Base-by-base conservation (phyloP, 352 stramenopile species). In the Phytophthora sojae region DNA sequence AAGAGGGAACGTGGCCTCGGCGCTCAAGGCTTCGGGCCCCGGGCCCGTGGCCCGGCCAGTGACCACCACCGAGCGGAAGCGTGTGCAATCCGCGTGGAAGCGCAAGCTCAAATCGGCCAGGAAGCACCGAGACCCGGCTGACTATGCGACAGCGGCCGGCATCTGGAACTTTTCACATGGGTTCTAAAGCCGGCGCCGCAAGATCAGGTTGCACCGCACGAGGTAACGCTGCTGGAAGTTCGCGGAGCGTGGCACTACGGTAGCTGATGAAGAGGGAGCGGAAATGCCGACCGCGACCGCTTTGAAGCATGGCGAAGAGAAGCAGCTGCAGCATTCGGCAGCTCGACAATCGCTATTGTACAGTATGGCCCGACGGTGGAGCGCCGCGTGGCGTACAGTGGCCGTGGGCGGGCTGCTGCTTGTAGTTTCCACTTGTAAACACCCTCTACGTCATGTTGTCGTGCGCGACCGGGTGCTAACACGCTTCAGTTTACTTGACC, bases 401-500 rank as follows among this genome's bases (percentile, higher is more conserved):
- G 45, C 45, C 37, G 39, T 30, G 26, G 26, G 0, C n/a, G n/a
- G n/a, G n/a, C n/a, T 39, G 32, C 32, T 39, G 32, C 32, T 39
- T 39, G 32, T 39, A 39, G 14, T 39, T 39, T 25, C 37, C 37
- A 29, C 59, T 65, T 66, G 59, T 66, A 59, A 66, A 66, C 59
- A 53, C 59, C 59, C 32, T 66, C 59, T n/a, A 35, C 21, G 12
- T 39, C 30, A 52, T 55, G 32, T 39, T 39, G 32, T 54, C 19
- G 47, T 26, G 47, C n/a, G 32, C 47, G 53, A 17, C 53, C 32
- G 26, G 53, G 53, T 59, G 53, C 32, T 56, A 56, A 52, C 59
- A 58, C 50, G 37, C 59, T 58, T 65, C 47, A 65, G 47, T 64
- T 64, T 64, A 57, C 57, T 56, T 39, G 58, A 57, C 58, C 59